phyloP scores from a whole-genome alignment of 208 protist species.

The Crithidia sp. region DNA sequence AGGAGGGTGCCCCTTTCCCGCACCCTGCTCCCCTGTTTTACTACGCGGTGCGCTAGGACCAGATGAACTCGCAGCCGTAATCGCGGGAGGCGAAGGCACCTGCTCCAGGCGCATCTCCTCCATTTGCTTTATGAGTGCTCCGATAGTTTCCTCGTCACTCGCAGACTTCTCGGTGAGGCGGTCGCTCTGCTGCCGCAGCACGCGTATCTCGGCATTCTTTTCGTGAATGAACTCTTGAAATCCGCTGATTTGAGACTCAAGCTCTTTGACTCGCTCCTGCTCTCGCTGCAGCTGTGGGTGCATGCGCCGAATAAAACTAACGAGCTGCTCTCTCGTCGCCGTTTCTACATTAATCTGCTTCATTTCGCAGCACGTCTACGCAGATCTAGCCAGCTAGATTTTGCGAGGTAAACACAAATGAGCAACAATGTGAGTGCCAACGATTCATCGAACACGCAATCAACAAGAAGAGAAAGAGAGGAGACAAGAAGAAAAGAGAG shows the following conservation, averaged over 20 bases:
- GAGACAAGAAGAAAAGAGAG: neutral
- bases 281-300: slow-evolving; percentile 39
- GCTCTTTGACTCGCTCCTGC: slow-evolving; percentile 37
- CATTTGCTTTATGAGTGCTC: slow-evolving; percentile 63
- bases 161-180: slow-evolving; percentile 71
- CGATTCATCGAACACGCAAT: too few relatives aligned
- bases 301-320: slow-evolving; percentile 60
- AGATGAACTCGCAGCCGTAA: neutral
- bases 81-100: neutral
- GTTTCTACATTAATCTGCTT: slow-evolving; percentile 43
- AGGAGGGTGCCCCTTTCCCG: slow-evolving; percentile 9
- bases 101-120: slow-evolving; percentile 44
- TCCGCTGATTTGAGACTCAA: slow-evolving; percentile 47
- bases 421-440: too few relatives aligned
- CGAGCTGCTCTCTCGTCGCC: slow-evolving; percentile 67
- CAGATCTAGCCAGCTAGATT: too few relatives aligned
- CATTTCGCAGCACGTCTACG: slow-evolving; percentile 10
- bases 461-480: slow-evolving; percentile 13
- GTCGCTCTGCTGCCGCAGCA: slow-evolving; percentile 55
- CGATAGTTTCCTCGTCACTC: slow-evolving; percentile 80
- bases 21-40: slow-evolving; percentile 2
- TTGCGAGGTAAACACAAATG: too few relatives aligned
- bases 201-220: slow-evolving; percentile 60
- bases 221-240: slow-evolving; percentile 55
- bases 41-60: neutral